phyloP scores from a whole-genome alignment of 148 eudicot genomes.

The Heliosperma pusillum region DNA sequence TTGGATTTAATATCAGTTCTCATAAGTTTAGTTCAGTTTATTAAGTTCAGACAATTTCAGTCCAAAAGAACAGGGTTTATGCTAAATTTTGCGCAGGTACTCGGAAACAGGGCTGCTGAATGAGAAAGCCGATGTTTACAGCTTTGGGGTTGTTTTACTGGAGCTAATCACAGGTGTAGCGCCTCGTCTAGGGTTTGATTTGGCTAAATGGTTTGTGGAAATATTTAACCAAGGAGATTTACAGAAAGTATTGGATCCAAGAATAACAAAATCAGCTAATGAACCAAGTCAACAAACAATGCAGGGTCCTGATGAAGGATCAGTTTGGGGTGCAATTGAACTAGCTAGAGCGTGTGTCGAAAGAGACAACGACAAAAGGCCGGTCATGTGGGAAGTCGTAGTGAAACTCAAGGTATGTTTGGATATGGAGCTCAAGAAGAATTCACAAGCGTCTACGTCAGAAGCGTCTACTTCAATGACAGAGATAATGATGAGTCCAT shows the following conservation, averaged over 20 bases:
- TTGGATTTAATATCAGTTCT: no score
- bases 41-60: no score
- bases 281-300: neutral
- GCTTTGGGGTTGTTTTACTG: conserved; percentile 13
- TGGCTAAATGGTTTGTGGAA: neutral
- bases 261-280: neutral
- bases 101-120: neutral
- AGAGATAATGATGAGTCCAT: neutral
- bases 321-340: neutral
- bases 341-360: conserved; percentile 1
- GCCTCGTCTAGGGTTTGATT: neutral
- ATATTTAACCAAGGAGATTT: neutral
- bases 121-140: conserved; percentile 9
- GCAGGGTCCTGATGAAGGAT: neutral
- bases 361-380: neutral
- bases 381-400: conserved; percentile 2
- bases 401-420: neutral
- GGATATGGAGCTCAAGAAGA: conserved; percentile 1
- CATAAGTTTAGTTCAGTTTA: no score
- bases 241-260: neutral
- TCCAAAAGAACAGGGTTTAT: no score
- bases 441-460: neutral
- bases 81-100: conserved; percentile 12
- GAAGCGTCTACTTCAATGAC: neutral
- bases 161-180: conserved; percentile 4